Conservation (phyloP, 2,329 filamentous ascomycete species). For the Tolypocladium sp. region DNA sequence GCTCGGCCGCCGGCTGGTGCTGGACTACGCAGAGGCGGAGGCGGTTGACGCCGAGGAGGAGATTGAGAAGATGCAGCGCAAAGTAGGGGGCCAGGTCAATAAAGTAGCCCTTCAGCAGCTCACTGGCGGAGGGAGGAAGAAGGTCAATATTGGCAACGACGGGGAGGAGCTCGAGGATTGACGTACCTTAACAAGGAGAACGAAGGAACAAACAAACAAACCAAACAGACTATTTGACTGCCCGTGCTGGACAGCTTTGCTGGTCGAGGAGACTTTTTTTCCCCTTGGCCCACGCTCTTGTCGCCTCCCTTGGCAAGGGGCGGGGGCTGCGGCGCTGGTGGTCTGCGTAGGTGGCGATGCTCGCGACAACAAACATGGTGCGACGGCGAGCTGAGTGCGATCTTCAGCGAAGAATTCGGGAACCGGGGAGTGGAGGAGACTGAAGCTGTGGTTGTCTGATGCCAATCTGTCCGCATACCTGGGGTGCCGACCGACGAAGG, state of each 20-base stretch:
- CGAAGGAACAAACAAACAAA: constrained; percentile 5
- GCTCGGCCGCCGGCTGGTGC: constrained; percentile 76
- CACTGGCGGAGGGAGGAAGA: constrained; percentile 73
- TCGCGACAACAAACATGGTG: constrained; percentile 3
- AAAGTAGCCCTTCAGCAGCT: constrained; percentile 86
- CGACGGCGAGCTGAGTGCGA: constrained; percentile 6
- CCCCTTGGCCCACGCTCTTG: constrained; percentile 4
- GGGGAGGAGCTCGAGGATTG: constrained; percentile 43
- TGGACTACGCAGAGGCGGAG: constrained; percentile 87
- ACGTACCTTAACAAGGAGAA: constrained; percentile 7
- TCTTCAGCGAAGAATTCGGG: constrained; percentile 18
- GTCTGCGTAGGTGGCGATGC: not conserved
- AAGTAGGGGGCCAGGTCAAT: constrained; percentile 82
- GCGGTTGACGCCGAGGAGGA: constrained; percentile 88
- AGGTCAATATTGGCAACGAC: constrained; percentile 76
- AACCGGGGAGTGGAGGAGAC: constrained; percentile 11
- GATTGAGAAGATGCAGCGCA: constrained; percentile 94
- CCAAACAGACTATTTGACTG: constrained; percentile 9
- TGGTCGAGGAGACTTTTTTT: constrained; percentile 1
- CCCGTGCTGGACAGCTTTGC: constrained; percentile 4
- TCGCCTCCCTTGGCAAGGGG: constrained; percentile 9
- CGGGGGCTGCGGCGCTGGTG: not conserved
- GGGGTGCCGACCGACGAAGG: constrained; percentile 5
- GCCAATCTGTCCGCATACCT: constrained; percentile 34
- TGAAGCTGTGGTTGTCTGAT: constrained; percentile 23